Percentiles rank a stretch among this genome's conserved stretches.
Evolutionary conservation across 75 land plant genomes (phyloP).

Genomic region (Cupressus sempervirens): DNA sequence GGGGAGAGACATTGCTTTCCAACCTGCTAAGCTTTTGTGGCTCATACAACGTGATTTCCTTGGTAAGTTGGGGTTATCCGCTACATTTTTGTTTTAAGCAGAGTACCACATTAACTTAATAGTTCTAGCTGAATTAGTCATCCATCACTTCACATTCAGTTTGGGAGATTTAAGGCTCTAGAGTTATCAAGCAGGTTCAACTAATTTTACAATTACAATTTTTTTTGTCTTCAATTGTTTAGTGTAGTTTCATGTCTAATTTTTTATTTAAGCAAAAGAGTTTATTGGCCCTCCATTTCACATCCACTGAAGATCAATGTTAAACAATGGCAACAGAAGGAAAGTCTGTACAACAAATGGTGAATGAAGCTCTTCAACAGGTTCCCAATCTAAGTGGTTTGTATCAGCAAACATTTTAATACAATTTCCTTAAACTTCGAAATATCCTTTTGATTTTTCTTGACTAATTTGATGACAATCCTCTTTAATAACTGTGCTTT

Average conservation of each 20-base stretch:
- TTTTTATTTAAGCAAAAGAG: background rate
- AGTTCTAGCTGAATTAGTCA: background rate
- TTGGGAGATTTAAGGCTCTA: background rate
- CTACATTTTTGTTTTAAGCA: background rate
- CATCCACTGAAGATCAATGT: background rate
- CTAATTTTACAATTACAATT: background rate
- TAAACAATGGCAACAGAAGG: slow-evolving; percentile 47
- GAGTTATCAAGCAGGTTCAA: background rate
- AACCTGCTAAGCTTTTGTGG: slow-evolving; percentile 87
- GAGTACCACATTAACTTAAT: background rate
- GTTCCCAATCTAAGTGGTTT: slow-evolving; percentile 69
- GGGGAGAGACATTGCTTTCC: slow-evolving; percentile 88
- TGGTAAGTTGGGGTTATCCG: slow-evolving; percentile 47
- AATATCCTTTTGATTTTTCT: slow-evolving; percentile 1
- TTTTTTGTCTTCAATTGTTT: background rate
- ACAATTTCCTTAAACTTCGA: slow-evolving; percentile 3
- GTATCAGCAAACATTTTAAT: slow-evolving; percentile 14
- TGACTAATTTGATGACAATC: background rate
- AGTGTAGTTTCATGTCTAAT: background rate
- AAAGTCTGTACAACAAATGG: slow-evolving; percentile 85
- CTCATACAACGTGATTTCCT: slow-evolving; percentile 90
- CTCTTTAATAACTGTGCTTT: slow-evolving; percentile 3
- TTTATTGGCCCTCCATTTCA: background rate
- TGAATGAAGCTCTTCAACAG: slow-evolving; percentile 72
- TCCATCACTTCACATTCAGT: background rate